A percentile compares a stretch with the other conserved stretches of the same genome.
Evolutionary conservation across 139 green algal species (phyloP).

Genomic region (Haematococcus sp.): DNA sequence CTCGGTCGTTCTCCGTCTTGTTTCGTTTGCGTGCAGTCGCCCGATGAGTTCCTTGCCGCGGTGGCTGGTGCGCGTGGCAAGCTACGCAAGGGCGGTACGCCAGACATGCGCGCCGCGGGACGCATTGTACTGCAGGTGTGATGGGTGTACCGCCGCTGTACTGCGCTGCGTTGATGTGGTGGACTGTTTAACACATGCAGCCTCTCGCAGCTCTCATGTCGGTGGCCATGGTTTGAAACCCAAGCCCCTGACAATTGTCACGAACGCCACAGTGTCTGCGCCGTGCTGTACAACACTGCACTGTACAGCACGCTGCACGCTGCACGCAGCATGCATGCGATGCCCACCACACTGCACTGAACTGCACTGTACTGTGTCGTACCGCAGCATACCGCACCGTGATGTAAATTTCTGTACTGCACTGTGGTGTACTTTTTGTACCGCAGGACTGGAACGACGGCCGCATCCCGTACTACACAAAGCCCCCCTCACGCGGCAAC

Average conservation of each 20-base stretch:
- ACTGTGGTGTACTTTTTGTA: slow-evolving; percentile 82
- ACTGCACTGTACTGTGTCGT: too few relatives aligned
- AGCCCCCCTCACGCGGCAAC: slow-evolving; percentile 62
- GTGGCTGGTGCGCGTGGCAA: slow-evolving; percentile 81
- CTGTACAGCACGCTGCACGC: too few relatives aligned
- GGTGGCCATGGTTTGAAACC: too few relatives aligned
- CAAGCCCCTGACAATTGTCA: too few relatives aligned
- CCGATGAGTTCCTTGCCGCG: slow-evolving; percentile 51
- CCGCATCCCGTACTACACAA: slow-evolving; percentile 88
- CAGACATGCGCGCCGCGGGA: slow-evolving; percentile 66
- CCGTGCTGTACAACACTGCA: too few relatives aligned
- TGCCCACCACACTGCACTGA: too few relatives aligned
- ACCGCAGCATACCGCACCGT: too few relatives aligned
- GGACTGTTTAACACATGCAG: too few relatives aligned
- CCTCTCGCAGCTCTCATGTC: too few relatives aligned
- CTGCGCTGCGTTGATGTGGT: not conserved
- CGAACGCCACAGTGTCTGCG: too few relatives aligned
- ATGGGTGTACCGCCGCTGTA: not conserved
- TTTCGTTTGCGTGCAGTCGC: slow-evolving; percentile 36
- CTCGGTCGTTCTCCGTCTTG: too few relatives aligned
- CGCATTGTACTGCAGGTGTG: slow-evolving; percentile 75
- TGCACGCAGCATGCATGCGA: slow-evolving; percentile 66
- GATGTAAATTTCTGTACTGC: too few relatives aligned
- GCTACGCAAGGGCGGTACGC: slow-evolving; percentile 75
- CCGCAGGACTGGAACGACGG: slow-evolving; percentile 95